Evolutionary conservation across 2,329 filamentous ascomycete genomes (phyloP).

Genomic region (Seiridium unicorne): DNA sequence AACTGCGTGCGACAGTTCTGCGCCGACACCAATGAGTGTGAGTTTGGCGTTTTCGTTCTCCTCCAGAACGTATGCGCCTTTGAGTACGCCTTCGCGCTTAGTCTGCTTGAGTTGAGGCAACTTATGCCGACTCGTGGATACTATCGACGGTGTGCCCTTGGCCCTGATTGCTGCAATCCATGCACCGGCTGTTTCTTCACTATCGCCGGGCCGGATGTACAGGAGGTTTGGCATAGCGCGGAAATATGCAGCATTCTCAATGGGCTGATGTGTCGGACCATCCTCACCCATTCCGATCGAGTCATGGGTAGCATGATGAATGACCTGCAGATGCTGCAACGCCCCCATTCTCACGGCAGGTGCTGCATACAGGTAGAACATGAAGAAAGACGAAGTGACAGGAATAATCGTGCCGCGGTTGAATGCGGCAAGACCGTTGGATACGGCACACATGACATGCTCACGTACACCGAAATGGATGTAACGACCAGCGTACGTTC

Average conservation of each 20-base stretch:
- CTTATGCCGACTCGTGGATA: slow-evolving; percentile 41
- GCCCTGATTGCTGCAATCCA: slow-evolving; percentile 35
- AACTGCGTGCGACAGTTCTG: slow-evolving; percentile 40
- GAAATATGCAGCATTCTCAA: slow-evolving; percentile 48
- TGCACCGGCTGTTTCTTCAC: slow-evolving; percentile 49
- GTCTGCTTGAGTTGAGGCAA: slow-evolving; percentile 32
- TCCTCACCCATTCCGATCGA: slow-evolving; percentile 53
- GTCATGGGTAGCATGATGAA: slow-evolving; percentile 54
- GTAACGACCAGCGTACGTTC: slow-evolving; percentile 10
- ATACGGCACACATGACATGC: slow-evolving; percentile 58
- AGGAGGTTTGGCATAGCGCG: slow-evolving; percentile 54
- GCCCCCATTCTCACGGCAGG: slow-evolving; percentile 53
- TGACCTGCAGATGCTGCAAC: slow-evolving; percentile 45
- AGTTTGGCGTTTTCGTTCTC: slow-evolving; percentile 33
- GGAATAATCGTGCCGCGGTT: slow-evolving; percentile 49
- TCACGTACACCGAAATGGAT: slow-evolving; percentile 58
- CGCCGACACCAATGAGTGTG: slow-evolving; percentile 35
- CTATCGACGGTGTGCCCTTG: slow-evolving; percentile 34
- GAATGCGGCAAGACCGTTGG: slow-evolving; percentile 59
- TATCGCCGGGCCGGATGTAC: slow-evolving; percentile 53
- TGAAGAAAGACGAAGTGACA: slow-evolving; percentile 54
- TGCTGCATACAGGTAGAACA: slow-evolving; percentile 52
- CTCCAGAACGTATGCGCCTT: slow-evolving; percentile 38
- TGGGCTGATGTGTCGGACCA: slow-evolving; percentile 55
- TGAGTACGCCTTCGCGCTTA: slow-evolving; percentile 31